Evolutionary conservation across 2,329 filamentous ascomycete species (phyloP).

Genomic region (Colletotrichum sublineola): DNA sequence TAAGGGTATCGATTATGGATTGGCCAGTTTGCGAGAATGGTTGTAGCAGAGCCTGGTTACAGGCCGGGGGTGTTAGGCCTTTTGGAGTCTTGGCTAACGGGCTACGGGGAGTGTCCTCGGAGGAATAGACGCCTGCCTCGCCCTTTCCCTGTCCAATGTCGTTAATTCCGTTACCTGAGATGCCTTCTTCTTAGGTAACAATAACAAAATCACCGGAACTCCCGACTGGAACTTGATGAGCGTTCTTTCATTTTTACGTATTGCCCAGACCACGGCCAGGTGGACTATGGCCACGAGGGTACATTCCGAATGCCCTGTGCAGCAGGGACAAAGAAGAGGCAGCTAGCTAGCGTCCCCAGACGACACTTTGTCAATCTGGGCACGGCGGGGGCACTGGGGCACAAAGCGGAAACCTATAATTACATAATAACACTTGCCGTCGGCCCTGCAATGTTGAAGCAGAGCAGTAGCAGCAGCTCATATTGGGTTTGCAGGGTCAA

Average conservation of each 20-base stretch:
- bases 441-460: not conserved
- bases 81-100: not conserved
- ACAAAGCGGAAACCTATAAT: not conserved
- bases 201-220: not conserved
- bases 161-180: slow-evolving; percentile 6
- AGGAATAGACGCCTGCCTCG: not conserved
- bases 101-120: not conserved
- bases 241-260: slow-evolving; percentile 19
- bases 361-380: slow-evolving; percentile 21
- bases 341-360: slow-evolving; percentile 7
- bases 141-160: not conserved
- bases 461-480: not conserved
- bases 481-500: not conserved
- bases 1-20: slow-evolving; percentile 30
- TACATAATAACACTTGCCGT: not conserved
- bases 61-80: not conserved
- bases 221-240: slow-evolving; percentile 14
- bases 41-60: not conserved
- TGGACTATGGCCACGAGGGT: slow-evolving; percentile 26
- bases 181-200: slow-evolving; percentile 24
- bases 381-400: slow-evolving; percentile 14
- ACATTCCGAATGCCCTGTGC: slow-evolving; percentile 17
- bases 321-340: not conserved
- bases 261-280: slow-evolving; percentile 1
- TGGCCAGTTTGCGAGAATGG: slow-evolving; percentile 16